Base-by-base conservation (phyloP, 805 yeast genomes). In the Starmerella sp. region DNA sequence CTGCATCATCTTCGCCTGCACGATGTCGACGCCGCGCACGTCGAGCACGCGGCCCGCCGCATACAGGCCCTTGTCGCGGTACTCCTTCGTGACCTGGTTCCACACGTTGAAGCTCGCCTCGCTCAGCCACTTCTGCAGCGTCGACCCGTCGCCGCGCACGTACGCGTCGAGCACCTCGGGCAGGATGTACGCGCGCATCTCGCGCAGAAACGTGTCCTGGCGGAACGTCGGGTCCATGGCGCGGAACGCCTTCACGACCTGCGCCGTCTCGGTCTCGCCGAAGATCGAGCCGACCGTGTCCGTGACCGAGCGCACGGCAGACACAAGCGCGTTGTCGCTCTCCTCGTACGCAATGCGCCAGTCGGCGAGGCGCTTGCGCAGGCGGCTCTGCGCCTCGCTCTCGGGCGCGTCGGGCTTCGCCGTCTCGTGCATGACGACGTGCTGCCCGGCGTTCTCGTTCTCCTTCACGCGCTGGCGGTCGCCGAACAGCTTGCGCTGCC, bases 81-180 rank as follows among this genome's bases (percentile, higher is more conserved):
- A 82, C 67, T 86, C 95, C 71, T 93, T 93, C 69, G 91, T 89
- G 69, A 86, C 87, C 36, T 96, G 95, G 62, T 85, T 80, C 80
- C 95, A 88, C 57, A 93, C 95, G 68, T 91, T 91, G 74, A 73
- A 91, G 45, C 98, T 97, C 32, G 97, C 97, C 72, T 93, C 98
- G 50, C 95, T 83, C 57, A 93, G 80, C 99, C 99, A 93, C 64
- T 75, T 73, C 70, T 90, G 86, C 68, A 93, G 77, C 22, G 83
- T 83, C 51, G 76, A 77, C 60, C 83, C 91, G 63, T 93, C 97
- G 61, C 96, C 96, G 63, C 84, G 84, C 57, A 87, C 87, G 71
- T 89, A 90, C 7, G 97, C 97, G 66, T 93, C 99, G 65, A 93
- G 75, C 37, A 93, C 80, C 70, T 93, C 99, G 10, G 99, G 98